Evolutionary conservation across 2,329 filamentous ascomycete genomes (phyloP), one percentile per base, ranked within the genome.

Genomic region (Penicillium sp.): DNA sequence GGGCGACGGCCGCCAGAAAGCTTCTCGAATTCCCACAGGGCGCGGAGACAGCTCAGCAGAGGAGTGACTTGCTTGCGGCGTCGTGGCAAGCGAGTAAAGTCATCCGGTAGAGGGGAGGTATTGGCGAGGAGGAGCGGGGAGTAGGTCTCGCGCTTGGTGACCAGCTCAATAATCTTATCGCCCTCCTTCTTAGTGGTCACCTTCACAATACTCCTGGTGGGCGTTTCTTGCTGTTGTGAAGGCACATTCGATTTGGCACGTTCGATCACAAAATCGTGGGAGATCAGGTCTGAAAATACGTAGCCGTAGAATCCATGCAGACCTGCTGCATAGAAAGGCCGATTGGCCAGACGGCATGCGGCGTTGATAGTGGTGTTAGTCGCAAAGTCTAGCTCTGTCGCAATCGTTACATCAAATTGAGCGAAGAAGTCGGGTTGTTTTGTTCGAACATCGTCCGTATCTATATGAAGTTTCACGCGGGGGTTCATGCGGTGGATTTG

Each of bases 251-350:
- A 86, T 57, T 88, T 86, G 55, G 90, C 85, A 51, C 94, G 87
- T 76, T 96, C 87, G 55, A 99, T 87, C 54, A 94, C 85, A 67
- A 91, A 99, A 64, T 92, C 87, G 71, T 99, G 94, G 64, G 87
- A 83, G 61, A 96, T 91, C 18, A 99, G 81, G 70, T 99, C 94
- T 51, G 89, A 89, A 70, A 99, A 99, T 60, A 96, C 89, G 76
- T 90, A 99, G 49, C 94, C 94, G 70, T 95, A 97, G 69, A 96
- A 83, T 42, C 94, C 94, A 68, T 97, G 90, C 2, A 88, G 84
- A 44, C 86, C 88, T 29, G 91, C 89, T 8, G 91, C 91, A 73
- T 99, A 99, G 72, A 97, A 97, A 9, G 91, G 86, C 41, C 85
- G 84, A 56, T 84, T 82, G 54, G 88, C 86, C 30, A 95, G 76